Evolutionary conservation across 2,329 filamentous ascomycete species (phyloP), one percentile per base, ranked within the genome.

Genomic region (Microsporum canis): DNA sequence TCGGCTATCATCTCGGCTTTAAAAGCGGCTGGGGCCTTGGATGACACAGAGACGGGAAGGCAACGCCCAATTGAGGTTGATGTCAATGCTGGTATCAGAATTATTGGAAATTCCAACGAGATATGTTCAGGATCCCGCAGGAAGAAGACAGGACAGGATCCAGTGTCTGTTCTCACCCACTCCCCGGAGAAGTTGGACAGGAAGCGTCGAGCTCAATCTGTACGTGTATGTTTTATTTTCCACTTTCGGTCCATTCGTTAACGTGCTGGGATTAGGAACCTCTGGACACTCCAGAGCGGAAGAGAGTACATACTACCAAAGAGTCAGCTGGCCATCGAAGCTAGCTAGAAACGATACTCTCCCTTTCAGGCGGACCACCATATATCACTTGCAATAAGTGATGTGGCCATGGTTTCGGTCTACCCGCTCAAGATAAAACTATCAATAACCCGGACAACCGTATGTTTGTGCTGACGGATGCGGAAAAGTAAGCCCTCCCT

Each of bases 1-100:
- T 66, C 66, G 0, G 62, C 66, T 2, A 65, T 70, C 45, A 63
- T 71, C 39, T 55, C 64, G 3, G 66, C 68, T 3, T 61, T 71
- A 7, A 62, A 66, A 38, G 41, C 63, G 2, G 65, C 65, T 12
- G 65, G 65, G 3, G 60, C 61, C 5, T 43, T 67, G 23, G 61
- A 64, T 31, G 60, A 61, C 41, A 49, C 17, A n/a, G 63, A 65
- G 12, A 61, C 39, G 45, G 63, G 63, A 3, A 64, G 49, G 8
- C 45, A 61, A n/a, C 58, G 53, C 23, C 60, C 65, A 5, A 62
- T 70, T 3, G 66, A 69, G 36, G 61, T 72, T 51, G 66, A 67
- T 33, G 62, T 74, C 55, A 67, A 69, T 31, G 63, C 69, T 0
- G 71, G 70, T 1, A 64, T 73, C 7, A 66, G 60, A n/a, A 61